phyloP scores from a whole-genome alignment of 192 early-diverging fungal species.

The Backusella sp. region DNA sequence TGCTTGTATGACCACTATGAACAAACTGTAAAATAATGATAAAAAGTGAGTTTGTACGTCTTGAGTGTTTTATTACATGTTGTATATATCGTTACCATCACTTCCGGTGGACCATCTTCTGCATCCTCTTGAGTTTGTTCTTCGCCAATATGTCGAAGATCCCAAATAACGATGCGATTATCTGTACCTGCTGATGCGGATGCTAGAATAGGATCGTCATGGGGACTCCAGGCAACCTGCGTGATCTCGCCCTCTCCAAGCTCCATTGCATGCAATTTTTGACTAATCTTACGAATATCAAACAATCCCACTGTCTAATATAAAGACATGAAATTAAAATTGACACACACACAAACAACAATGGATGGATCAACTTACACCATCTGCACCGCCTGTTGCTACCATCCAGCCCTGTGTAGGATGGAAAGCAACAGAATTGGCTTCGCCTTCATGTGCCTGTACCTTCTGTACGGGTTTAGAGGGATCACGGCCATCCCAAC shows the following conservation, averaged over 20 bases:
- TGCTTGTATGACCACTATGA: conserved; percentile 96
- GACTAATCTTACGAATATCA: conserved; percentile 92
- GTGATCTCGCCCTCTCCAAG: conserved; percentile 90
- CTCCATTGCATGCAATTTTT: conserved; percentile 84
- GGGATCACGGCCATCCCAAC: conserved; percentile 89
- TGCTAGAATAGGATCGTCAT: conserved; percentile 87
- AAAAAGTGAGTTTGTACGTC: background rate
- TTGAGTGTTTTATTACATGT: background rate
- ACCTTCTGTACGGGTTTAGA: conserved; percentile 69
- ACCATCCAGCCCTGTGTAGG: conserved; percentile 86
- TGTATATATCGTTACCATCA: conserved; percentile 59
- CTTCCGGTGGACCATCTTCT: conserved; percentile 97
- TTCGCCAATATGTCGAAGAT: conserved; percentile 90
- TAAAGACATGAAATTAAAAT: background rate
- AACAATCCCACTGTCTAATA: conserved; percentile 83
- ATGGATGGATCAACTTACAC: conserved; percentile 40
- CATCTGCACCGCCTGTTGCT: conserved; percentile 93
- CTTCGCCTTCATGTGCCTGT: conserved; percentile 91
- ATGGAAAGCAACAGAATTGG: conserved; percentile 95
- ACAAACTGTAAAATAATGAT: conserved; percentile 65
- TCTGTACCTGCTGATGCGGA: conserved; percentile 89
- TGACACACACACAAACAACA: too few relatives aligned
- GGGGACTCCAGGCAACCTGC: conserved; percentile 91
- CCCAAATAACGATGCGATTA: conserved; percentile 93
- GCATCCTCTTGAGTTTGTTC: conserved; percentile 98